Conservation (phyloP, 1,284 basidiomycete species). For the Microbotryum saponariae region DNA sequence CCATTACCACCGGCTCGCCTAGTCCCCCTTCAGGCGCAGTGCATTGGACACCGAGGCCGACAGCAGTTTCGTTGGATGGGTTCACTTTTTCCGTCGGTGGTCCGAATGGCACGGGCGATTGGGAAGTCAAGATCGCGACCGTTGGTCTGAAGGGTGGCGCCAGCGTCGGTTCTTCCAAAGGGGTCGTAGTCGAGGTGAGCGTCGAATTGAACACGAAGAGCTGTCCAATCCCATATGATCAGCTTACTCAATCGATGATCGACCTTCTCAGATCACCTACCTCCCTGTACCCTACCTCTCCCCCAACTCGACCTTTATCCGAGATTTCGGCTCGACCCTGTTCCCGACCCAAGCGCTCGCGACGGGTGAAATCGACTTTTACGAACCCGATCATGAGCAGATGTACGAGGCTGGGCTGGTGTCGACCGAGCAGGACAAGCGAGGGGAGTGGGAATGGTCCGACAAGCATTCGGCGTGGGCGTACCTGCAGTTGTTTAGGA, state of each 20-base stretch:
- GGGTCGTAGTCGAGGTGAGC: conserved; percentile 25
- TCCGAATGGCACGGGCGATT: conserved; percentile 10
- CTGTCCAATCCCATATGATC: not conserved
- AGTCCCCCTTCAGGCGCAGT: not conserved
- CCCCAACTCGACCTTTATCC: conserved; percentile 18
- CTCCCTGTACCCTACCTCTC: conserved; percentile 28
- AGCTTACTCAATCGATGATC: not conserved
- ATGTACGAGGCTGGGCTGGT: conserved; percentile 20
- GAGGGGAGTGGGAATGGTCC: conserved; percentile 26
- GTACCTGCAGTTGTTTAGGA: conserved; percentile 28
- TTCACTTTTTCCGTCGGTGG: conserved; percentile 13
- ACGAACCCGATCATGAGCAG: conserved; percentile 1
- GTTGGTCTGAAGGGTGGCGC: conserved; percentile 28
- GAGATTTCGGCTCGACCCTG: conserved; percentile 25
- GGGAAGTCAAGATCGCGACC: conserved; percentile 26
- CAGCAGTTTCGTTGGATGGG: conserved; percentile 26
- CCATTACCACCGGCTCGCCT: not conserved
- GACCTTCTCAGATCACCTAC: conserved; percentile 22
- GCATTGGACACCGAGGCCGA: conserved; percentile 24
- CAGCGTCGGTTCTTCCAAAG: conserved; percentile 16
- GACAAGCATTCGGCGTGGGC: conserved; percentile 22
- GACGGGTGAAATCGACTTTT: conserved; percentile 22
- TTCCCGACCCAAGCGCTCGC: conserved; percentile 24
- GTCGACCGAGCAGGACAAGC: not conserved
- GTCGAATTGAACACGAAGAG: not conserved